Evolutionary conservation across 2,329 filamentous ascomycete species (phyloP).

Genomic region (Didymella pinodella): DNA sequence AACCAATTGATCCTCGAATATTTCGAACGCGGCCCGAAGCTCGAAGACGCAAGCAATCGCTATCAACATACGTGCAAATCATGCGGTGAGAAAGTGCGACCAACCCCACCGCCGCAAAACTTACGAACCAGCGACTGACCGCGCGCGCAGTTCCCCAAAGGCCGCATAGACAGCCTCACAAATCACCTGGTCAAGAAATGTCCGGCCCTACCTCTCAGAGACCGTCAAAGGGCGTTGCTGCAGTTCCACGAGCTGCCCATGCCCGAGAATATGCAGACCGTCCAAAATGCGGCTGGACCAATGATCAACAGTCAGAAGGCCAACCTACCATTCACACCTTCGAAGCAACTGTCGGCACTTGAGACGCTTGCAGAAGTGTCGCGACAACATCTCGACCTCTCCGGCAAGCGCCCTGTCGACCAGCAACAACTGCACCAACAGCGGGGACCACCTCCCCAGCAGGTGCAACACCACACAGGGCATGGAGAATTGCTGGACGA

Average conservation of each 20-base stretch:
- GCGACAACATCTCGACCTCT: constrained; percentile 71
- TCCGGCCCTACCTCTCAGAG: constrained; percentile 75
- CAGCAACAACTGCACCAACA: constrained; percentile 26
- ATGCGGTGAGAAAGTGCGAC: constrained; percentile 74
- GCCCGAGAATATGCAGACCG: constrained; percentile 48
- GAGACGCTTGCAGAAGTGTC: constrained; percentile 90
- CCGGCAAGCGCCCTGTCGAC: constrained; percentile 53
- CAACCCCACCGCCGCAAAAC: constrained; percentile 28
- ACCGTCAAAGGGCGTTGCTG: constrained; percentile 77
- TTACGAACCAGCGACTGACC: constrained; percentile 32
- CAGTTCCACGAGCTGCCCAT: constrained; percentile 73
- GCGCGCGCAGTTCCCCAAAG: constrained; percentile 74
- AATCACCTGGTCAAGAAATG: constrained; percentile 88
- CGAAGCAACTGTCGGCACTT: constrained; percentile 76
- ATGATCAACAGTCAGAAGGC: constrained; percentile 43
- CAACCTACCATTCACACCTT: constrained; percentile 54
- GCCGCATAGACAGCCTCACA: constrained; percentile 81
- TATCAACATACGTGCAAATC: constrained; percentile 91
- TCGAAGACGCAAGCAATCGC: constrained; percentile 87
- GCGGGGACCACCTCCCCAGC: constrained; percentile 16
- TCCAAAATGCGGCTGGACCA: constrained; percentile 25
- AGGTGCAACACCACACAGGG: constrained; percentile 25
- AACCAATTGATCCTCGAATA: constrained; percentile 87
- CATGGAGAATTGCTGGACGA: constrained; percentile 47
- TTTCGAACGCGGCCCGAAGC: constrained; percentile 85